These are phyloP conservation scores for Bidens hawaiensis DNA, from an alignment of 140 eudicot genomes.

Conservation along the genomic window DNA sequence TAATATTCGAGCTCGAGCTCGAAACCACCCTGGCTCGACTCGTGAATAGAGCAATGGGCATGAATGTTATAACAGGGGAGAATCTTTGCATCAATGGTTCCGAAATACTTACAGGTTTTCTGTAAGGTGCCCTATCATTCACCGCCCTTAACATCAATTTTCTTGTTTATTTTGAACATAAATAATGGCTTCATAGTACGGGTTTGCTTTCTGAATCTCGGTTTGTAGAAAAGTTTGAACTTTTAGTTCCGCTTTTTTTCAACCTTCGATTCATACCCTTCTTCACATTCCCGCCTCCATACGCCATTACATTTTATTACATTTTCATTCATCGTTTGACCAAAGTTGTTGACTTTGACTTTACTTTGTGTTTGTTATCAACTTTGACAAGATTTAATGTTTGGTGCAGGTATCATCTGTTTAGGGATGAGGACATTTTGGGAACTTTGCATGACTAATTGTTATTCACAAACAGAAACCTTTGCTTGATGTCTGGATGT, in stretches of 20 bases:
- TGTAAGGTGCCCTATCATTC: slow-evolving; percentile 33
- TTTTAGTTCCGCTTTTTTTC: slow-evolving; percentile 1
- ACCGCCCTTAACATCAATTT: slow-evolving; percentile 27
- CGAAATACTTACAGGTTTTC: slow-evolving; percentile 45
- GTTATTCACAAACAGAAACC: not conserved
- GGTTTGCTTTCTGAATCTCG: slow-evolving; percentile 28
- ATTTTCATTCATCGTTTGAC: not conserved
- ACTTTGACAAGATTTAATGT: not conserved
- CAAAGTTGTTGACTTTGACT: not conserved
- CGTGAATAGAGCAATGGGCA: slow-evolving; percentile 7
- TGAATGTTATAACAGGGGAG: slow-evolving; percentile 29
- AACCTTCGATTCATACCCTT: not conserved
- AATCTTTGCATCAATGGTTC: slow-evolving; percentile 22
- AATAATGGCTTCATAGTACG: slow-evolving; percentile 38
- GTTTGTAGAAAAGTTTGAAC: slow-evolving; percentile 5
- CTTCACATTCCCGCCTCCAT: slow-evolving; percentile 40
- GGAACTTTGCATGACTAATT: slow-evolving; percentile 69
- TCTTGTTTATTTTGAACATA: slow-evolving; percentile 16
- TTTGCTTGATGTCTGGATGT: not conserved
- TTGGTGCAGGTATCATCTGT: slow-evolving; percentile 71
- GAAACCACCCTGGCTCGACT: too few relatives aligned
- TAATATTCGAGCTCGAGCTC: too few relatives aligned
- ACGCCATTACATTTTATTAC: slow-evolving; percentile 35
- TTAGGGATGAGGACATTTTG: slow-evolving; percentile 81
- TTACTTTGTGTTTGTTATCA: not conserved